phyloP scores from a whole-genome alignment of 768 basidiomycete species.

The Trametes cinnabarina region DNA sequence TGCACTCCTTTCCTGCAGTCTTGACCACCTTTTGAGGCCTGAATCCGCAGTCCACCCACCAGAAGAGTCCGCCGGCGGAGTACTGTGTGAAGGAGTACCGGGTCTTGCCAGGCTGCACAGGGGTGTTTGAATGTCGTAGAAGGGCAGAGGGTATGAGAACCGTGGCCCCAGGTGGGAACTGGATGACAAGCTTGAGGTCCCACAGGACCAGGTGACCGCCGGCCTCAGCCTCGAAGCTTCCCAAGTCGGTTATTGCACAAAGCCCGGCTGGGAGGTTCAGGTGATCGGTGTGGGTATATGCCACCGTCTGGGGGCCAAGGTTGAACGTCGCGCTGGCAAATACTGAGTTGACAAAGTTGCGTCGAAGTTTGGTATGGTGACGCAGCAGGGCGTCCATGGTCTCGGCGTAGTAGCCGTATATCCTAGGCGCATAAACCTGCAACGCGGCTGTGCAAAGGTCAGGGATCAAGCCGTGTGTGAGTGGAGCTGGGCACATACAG shows the following conservation, averaged over 20 bases:
- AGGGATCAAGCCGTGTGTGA: background rate
- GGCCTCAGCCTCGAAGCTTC: constrained; percentile 27
- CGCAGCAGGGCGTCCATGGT: background rate
- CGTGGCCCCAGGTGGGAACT: constrained; percentile 26
- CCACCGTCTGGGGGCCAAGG: constrained; percentile 23
- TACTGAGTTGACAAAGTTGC: constrained; percentile 28
- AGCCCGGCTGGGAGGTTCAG: constrained; percentile 33
- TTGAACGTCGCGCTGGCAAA: constrained; percentile 33
- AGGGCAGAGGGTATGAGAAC: constrained; percentile 27
- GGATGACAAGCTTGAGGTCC: constrained; percentile 26
- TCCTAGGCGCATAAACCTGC: background rate
- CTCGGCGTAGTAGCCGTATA: background rate
- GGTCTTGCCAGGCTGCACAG: constrained; percentile 18
- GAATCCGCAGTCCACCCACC: constrained; percentile 26
- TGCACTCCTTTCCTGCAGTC: background rate
- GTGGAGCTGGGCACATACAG: background rate
- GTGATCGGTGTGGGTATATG: constrained; percentile 26
- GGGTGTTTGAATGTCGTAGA: constrained; percentile 10
- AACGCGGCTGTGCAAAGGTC: background rate
- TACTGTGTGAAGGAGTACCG: constrained; percentile 30
- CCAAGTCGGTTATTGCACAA: constrained; percentile 33
- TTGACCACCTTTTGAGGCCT: background rate
- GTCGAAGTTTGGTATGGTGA: background rate
- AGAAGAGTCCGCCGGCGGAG: constrained; percentile 27
- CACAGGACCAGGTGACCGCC: constrained; percentile 36